These are phyloP conservation scores for Magnolia changhungtana DNA, from an alignment of 164 flowering plant genomes.

Conservation along the genomic window DNA sequence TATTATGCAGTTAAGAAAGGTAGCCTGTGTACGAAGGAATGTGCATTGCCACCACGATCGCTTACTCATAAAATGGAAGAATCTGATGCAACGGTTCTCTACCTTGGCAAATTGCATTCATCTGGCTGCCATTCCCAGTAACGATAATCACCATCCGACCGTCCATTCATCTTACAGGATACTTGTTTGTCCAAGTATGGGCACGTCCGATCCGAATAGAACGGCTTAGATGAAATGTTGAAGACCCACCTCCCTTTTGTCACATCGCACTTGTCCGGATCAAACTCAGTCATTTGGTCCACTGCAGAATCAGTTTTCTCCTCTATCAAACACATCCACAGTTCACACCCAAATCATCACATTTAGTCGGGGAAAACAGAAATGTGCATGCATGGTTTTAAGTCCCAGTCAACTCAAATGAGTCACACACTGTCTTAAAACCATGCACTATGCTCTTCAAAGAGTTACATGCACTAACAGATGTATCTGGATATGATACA, in stretches of 20 bases:
- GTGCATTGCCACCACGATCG: neutral
- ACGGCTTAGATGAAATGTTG: slow-evolving; percentile 53
- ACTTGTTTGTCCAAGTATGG: slow-evolving; percentile 71
- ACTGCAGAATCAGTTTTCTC: slow-evolving; percentile 20
- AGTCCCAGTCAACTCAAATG: too few species aligned
- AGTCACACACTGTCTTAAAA: too few species aligned
- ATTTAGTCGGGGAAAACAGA: neutral
- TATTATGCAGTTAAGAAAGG: neutral
- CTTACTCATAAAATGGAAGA: neutral
- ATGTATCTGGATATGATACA: too few species aligned
- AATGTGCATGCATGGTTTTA: too few species aligned
- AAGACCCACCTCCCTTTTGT: slow-evolving; percentile 81
- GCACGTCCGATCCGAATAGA: slow-evolving; percentile 70
- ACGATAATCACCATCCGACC: slow-evolving; percentile 65
- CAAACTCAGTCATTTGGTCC: slow-evolving; percentile 61
- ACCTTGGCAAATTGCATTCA: slow-evolving; percentile 81
- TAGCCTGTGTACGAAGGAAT: neutral
- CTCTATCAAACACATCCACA: neutral
- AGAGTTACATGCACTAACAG: too few species aligned
- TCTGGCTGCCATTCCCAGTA: slow-evolving; percentile 96
- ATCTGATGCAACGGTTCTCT: neutral
- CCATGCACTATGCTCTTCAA: too few species aligned
- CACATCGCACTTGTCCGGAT: slow-evolving; percentile 62
- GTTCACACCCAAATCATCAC: neutral
- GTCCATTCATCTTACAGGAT: slow-evolving; percentile 70